Evolutionary conservation across 139 green algal species (phyloP).

Genomic region (Chlamydomonas applanata): DNA sequence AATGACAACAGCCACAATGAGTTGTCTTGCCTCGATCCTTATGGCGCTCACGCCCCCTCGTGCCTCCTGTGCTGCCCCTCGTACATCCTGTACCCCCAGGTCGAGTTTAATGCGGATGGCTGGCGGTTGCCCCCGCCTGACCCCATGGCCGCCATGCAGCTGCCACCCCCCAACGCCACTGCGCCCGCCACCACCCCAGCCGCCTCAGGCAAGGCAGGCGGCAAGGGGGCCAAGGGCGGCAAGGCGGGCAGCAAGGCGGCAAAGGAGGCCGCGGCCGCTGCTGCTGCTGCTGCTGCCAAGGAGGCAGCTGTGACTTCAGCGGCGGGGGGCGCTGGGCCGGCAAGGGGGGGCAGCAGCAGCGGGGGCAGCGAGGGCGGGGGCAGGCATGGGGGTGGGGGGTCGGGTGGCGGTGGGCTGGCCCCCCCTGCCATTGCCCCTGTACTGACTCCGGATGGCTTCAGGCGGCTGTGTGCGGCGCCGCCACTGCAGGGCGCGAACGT

Average conservation of each 20-base stretch:
- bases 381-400: background rate
- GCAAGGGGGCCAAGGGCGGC: background rate
- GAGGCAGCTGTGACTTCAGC: background rate
- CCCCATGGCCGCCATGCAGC: background rate
- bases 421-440: slow-evolving; percentile 28
- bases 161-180: background rate
- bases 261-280: background rate
- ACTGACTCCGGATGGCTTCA: slow-evolving; percentile 55
- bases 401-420: background rate
- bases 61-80: too few species aligned
- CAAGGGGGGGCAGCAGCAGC: background rate
- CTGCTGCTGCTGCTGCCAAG: slow-evolving; percentile 9
- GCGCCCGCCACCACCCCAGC: background rate
- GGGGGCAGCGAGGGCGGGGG: background rate
- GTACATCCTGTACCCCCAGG: background rate
- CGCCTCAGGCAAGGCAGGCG: background rate
- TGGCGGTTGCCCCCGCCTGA: background rate
- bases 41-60: too few species aligned
- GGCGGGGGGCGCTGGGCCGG: background rate
- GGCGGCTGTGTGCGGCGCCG: slow-evolving; percentile 53
- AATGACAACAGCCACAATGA: too few species aligned
- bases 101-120: background rate
- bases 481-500: slow-evolving; percentile 35
- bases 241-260: background rate
- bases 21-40: too few species aligned